Base-by-base conservation (phyloP, 495 filamentous ascomycete species). In the Penicillium parvum region DNA sequence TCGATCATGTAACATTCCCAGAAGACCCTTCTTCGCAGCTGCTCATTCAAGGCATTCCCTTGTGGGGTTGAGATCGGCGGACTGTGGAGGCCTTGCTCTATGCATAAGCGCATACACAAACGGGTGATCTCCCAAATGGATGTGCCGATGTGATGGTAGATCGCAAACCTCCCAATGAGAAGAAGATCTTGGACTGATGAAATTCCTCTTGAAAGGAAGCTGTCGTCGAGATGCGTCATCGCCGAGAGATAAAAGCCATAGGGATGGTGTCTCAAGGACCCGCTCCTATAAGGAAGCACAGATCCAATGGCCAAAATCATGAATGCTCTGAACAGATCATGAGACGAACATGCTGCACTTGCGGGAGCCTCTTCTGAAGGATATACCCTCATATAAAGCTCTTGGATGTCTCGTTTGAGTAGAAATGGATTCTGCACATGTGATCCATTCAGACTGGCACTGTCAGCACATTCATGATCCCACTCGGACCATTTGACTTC, bases 1-100 rank as follows among this genome's bases (percentile, higher is more conserved):
- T 57, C 53, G 11, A 63, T 59, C 49, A 59, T 55, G 27, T 63
- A 63, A 30, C 59, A 59, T 29, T 59, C 45, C 59, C 59, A 63
- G 18, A 63, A 63, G 1, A 63, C 59, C 17, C 59, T 10, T 19
- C 59, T 41, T 36, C 55, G 42, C 1, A 63, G 39, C 26, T 63
- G 59, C n/a, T 54, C 59, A 14, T 55, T 16, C 7, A 63, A 19
- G 2, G 59, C 37, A 7, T 32, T 40, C 0, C 32, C 38, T 1
- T 21, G 16, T 1, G 15, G 25, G 12, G 7, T 28, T 4, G 25
- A 7, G 11, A 28, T n/a, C 9, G 44, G 37, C 3, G 37, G 41
- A n/a, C 44, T 50, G 15, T 63, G 59, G 5, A 59, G 38, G 36
- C 52, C 48, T 43, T 54, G 55, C 19, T 63, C 55, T 9, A 63